Evolutionary conservation across 805 yeast genomes (phyloP), one percentile per base, ranked within the genome.

Genomic region (Wickerhamomyces tratensis): DNA sequence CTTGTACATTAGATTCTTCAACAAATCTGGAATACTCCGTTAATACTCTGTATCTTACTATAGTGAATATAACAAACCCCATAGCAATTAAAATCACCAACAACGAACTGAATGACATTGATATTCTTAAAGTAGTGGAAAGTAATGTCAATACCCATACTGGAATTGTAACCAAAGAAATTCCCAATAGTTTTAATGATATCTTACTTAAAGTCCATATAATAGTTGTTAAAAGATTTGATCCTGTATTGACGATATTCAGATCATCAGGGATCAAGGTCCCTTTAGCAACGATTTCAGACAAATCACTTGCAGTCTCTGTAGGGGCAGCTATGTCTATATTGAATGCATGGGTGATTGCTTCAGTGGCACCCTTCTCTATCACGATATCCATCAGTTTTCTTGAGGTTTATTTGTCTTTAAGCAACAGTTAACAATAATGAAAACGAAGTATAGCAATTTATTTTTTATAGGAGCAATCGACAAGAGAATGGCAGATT

Each of bases 1-100:
- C 33, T 7, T 50, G 49, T 52, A 49, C 56, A 52, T 70, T 50
- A 42, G 70, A 57, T 43, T 72, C 74, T 48, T 62, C 65, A 30
- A 76, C 74, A 44, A 67, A 63, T 39, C 76, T 69, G 5, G 89
- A 77, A 57, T 84, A 85, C 10, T 69, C 64, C 0, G 86, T 80
- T 20, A 82, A 62, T 43, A 77, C 78, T 41, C 73, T 71, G 61
- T 84, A 82, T 37, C 93, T 63, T 7, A 82, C 70, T 35, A 77
- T 53, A 2, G 74, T 64, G 53, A 72, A 72, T 20, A 67, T 54
- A 1, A 68, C 44, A 0, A 66, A 56, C 1, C 62, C 51, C 1
- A 68, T 45, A 0, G 63, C 42, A 1, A 60, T 41, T 4, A 65
- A 38, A 6, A 67, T 43, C 1, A 69, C 41, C 1, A 72, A 46